A percentile compares a stretch with the other conserved stretches of the same genome.
Conservation (phyloP, 495 filamentous ascomycete species). For the Aspergillus leporis region DNA sequence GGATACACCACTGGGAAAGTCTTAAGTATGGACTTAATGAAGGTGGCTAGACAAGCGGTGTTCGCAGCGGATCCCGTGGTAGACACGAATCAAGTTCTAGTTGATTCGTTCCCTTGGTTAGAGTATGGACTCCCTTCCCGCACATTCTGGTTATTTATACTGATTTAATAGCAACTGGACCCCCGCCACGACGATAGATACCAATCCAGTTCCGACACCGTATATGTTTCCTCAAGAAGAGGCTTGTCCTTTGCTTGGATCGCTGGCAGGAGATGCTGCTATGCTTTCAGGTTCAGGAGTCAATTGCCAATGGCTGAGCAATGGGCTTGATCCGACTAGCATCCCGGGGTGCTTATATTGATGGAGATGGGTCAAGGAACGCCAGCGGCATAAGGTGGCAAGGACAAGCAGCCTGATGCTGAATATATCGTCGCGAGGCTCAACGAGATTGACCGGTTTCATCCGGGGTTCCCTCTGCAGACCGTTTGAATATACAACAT, state of each 20-base stretch:
- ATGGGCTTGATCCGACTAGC: slow-evolving; percentile 12
- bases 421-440: no score
- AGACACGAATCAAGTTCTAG: slow-evolving; percentile 11
- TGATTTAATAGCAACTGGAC: slow-evolving; percentile 8
- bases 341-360: slow-evolving; percentile 16
- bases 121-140: slow-evolving; percentile 10
- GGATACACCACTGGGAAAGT: slow-evolving; percentile 14
- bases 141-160: background rate
- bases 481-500: no score
- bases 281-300: slow-evolving; percentile 7
- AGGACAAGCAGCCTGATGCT: background rate
- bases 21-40: slow-evolving; percentile 18
- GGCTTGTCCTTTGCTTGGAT: slow-evolving; percentile 1
- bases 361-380: background rate
- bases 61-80: slow-evolving; percentile 11
- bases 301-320: slow-evolving; percentile 12
- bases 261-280: slow-evolving; percentile 7
- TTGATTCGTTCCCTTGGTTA: slow-evolving; percentile 18
- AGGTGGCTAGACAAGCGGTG: slow-evolving; percentile 14
- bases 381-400: background rate
- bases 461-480: no score
- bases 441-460: no score
- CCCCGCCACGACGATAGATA: background rate
- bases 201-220: background rate
- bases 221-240: slow-evolving; percentile 7